These are phyloP conservation scores for Mucor circinelloides DNA, from an alignment of 371 early-diverging fungal species.

Conservation along the genomic window DNA sequence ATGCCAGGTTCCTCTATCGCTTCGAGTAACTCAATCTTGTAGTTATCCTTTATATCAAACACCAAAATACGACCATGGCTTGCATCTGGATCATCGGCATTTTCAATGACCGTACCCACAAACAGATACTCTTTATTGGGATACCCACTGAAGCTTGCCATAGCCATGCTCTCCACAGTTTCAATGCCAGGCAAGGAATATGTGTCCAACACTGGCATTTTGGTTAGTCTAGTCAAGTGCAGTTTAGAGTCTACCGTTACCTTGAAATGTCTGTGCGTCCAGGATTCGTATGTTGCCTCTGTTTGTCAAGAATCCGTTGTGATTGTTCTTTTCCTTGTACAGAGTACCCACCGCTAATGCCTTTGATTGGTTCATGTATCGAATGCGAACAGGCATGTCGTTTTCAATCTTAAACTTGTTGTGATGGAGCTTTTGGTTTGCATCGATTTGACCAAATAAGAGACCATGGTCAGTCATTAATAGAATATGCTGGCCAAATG, in stretches of 20 bases:
- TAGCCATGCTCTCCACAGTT: slow-evolving; percentile 41
- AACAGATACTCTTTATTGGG: slow-evolving; percentile 37
- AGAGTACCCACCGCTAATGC: slow-evolving; percentile 65
- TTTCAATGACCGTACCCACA: slow-evolving; percentile 63
- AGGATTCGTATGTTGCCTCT: slow-evolving; percentile 63
- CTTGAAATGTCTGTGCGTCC: slow-evolving; percentile 76
- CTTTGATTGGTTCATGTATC: slow-evolving; percentile 54
- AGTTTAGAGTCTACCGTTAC: slow-evolving; percentile 27
- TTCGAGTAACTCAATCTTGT: slow-evolving; percentile 43
- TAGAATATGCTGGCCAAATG: slow-evolving; percentile 64
- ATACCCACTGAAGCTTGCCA: slow-evolving; percentile 38
- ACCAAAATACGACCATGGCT: slow-evolving; percentile 60
- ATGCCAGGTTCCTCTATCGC: slow-evolving; percentile 46
- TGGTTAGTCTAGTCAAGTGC: neutral
- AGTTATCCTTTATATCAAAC: slow-evolving; percentile 42
- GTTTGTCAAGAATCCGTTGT: slow-evolving; percentile 43
- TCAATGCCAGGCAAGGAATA: slow-evolving; percentile 48
- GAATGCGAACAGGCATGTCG: slow-evolving; percentile 70
- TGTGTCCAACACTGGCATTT: slow-evolving; percentile 29
- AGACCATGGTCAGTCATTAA: slow-evolving; percentile 64
- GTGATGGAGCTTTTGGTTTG: slow-evolving; percentile 82
- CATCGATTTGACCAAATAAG: slow-evolving; percentile 75
- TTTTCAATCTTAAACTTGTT: slow-evolving; percentile 62
- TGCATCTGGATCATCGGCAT: slow-evolving; percentile 49
- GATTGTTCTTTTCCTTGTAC: slow-evolving; percentile 21